Percentiles rank a stretch among this genome's conserved stretches.
Evolutionary conservation across 306 rosid genomes (phyloP).

Genomic region (Rosa multiflora): DNA sequence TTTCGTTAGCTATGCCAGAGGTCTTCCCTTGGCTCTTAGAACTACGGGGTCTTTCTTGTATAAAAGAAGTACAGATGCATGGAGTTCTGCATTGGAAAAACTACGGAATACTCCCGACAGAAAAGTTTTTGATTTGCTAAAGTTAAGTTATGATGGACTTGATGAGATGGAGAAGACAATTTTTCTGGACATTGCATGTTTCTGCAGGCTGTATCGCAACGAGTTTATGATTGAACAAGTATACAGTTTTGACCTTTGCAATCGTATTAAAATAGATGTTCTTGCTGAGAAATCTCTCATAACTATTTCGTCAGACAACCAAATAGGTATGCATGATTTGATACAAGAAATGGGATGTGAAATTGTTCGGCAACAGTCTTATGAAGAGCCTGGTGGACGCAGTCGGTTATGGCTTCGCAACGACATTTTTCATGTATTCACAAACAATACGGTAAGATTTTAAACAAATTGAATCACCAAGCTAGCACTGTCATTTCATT

Average conservation of each 20-base stretch:
- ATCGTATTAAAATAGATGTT: conserved; percentile 24
- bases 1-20: neutral
- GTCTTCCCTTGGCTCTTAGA: conserved; percentile 25
- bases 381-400: neutral
- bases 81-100: too few species aligned
- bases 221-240: conserved; percentile 10
- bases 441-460: conserved; percentile 13
- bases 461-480: neutral
- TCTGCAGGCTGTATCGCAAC: too few species aligned
- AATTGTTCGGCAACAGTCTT: conserved; percentile 23
- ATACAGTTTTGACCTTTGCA: neutral
- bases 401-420: conserved; percentile 23
- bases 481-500: too few species aligned
- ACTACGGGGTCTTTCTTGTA: conserved; percentile 2
- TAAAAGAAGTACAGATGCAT: neutral
- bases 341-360: conserved; percentile 32
- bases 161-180: too few species aligned
- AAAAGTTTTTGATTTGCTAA: too few species aligned
- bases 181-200: too few species aligned
- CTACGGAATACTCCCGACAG: too few species aligned
- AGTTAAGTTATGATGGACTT: too few species aligned
- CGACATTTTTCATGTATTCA: conserved; percentile 29
- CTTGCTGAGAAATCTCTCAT: conserved; percentile 44
- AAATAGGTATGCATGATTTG: conserved; percentile 34
- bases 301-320: neutral